Percentiles rank a stretch among this genome's conserved stretches.
phyloP scores from a whole-genome alignment of 1,284 basidiomycete genomes.

The Amylostereum areolatum region DNA sequence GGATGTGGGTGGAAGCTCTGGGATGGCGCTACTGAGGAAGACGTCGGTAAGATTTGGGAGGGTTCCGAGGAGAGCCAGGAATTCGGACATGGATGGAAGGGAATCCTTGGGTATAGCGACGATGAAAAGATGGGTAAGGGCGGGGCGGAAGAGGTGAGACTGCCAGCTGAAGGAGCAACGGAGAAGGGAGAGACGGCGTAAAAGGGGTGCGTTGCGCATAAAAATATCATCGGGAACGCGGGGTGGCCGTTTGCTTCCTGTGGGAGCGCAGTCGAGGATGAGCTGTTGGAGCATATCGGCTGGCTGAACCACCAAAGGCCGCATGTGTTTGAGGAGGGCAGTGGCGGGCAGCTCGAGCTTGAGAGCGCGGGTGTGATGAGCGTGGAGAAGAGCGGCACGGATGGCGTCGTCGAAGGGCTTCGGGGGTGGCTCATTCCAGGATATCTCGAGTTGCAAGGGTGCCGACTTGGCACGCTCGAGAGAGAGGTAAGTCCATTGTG shows the following conservation, averaged over 20 bases:
- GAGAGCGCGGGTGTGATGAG: neutral
- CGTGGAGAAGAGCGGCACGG: conserved; percentile 7
- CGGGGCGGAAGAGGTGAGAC: conserved; percentile 5
- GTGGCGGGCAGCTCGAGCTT: no score
- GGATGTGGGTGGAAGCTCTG: conserved; percentile 2
- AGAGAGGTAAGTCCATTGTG: conserved; percentile 9
- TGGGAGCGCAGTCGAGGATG: no score
- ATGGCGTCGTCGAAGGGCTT: conserved; percentile 1
- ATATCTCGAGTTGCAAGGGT: conserved; percentile 3
- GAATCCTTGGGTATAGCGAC: neutral
- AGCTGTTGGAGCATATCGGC: no score
- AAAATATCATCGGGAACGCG: neutral
- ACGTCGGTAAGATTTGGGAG: conserved; percentile 5
- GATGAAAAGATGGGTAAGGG: neutral
- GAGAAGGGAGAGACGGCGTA: conserved; percentile 1
- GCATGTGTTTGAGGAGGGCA: no score
- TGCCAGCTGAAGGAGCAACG: conserved; percentile 4
- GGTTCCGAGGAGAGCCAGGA: conserved; percentile 1
- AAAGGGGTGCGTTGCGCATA: conserved; percentile 2
- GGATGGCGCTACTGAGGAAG: conserved; percentile 1
- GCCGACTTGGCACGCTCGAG: conserved; percentile 8
- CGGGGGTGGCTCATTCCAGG: neutral
- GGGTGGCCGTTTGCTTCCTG: no score
- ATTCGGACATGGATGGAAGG: conserved; percentile 2
- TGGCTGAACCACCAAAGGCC: no score